A percentile compares a stretch with the other conserved stretches of the same genome.
These are phyloP conservation scores for Acaromyces ingoldii DNA, from an alignment of 1,284 basidiomycete genomes.

Conservation along the genomic window DNA sequence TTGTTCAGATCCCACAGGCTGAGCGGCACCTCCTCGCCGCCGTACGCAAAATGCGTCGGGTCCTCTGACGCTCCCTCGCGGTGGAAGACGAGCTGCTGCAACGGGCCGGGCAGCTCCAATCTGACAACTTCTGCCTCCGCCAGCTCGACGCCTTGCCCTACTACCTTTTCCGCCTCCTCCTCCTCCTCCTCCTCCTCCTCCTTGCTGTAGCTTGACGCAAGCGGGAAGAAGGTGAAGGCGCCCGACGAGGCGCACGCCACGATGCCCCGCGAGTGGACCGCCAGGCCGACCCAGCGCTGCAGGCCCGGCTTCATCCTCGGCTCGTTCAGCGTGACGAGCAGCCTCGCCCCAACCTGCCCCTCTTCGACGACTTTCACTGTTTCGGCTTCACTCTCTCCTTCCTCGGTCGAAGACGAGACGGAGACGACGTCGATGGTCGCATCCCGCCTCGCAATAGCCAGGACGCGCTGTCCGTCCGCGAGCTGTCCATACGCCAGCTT, in stretches of 20 bases:
- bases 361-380: too few species aligned
- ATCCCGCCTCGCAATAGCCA: too few species aligned
- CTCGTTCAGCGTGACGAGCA: slow-evolving; percentile 26
- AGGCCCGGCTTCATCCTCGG: slow-evolving; percentile 32
- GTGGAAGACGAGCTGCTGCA: slow-evolving; percentile 28
- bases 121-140: background rate
- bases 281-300: slow-evolving; percentile 34
- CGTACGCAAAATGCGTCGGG: slow-evolving; percentile 34
- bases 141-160: too few species aligned
- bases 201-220: too few species aligned
- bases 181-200: background rate
- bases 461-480: too few species aligned
- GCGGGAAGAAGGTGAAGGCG: slow-evolving; percentile 16
- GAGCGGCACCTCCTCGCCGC: slow-evolving; percentile 37
- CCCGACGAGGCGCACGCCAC: slow-evolving; percentile 30
- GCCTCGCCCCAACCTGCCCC: too few species aligned
- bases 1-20: slow-evolving; percentile 32
- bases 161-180: background rate
- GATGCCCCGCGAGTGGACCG: slow-evolving; percentile 23
- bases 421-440: too few species aligned
- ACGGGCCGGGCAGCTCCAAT: slow-evolving; percentile 26
- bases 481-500: too few species aligned
- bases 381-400: slow-evolving; percentile 9
- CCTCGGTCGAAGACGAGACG: too few species aligned
- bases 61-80: slow-evolving; percentile 20